A percentile compares a stretch with the other conserved stretches of the same genome.
Conservation (phyloP, 2,329 filamentous ascomycete genomes). For the Aspergillus sp. region DNA sequence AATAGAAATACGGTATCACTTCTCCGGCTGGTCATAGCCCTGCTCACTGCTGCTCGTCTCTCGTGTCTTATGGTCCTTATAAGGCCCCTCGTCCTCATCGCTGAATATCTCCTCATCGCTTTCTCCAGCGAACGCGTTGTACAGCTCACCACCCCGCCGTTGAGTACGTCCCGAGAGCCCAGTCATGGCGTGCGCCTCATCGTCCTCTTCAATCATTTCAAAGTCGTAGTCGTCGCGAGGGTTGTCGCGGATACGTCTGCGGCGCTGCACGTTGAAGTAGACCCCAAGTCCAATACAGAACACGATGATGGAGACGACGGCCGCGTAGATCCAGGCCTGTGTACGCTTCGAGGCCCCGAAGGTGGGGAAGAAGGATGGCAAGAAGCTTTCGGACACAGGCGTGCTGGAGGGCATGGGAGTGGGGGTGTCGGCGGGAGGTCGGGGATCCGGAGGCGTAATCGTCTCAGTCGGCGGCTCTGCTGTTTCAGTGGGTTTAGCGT, state of each 20-base stretch:
- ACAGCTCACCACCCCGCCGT: constrained; percentile 73
- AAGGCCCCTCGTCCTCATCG: constrained; percentile 34
- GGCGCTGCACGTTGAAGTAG: constrained; percentile 72
- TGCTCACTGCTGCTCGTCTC: background rate
- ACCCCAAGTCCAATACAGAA: constrained; percentile 76
- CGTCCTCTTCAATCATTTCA: constrained; percentile 79
- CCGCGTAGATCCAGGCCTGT: constrained; percentile 88
- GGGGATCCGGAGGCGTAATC: constrained; percentile 21
- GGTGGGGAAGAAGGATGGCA: constrained; percentile 81
- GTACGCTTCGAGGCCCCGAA: constrained; percentile 82
- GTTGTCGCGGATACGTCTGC: constrained; percentile 65
- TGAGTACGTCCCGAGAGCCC: constrained; percentile 45
- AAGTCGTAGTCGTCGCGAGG: constrained; percentile 85
- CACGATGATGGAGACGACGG: constrained; percentile 69
- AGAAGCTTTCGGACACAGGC: constrained; percentile 46
- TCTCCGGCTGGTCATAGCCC: constrained; percentile 2
- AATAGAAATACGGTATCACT: background rate
- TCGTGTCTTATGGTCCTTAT: constrained; percentile 19
- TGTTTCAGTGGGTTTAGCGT: constrained; percentile 45
- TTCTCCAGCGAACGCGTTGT: constrained; percentile 93
- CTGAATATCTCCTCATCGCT: constrained; percentile 64
- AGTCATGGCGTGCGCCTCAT: constrained; percentile 41
- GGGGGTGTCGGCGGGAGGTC: constrained; percentile 7
- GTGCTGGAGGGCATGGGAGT: constrained; percentile 24
- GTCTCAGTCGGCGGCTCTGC: constrained; percentile 18